Conservation (phyloP, 371 early-diverging fungal species). For the Lichtheimia hyalospora region DNA sequence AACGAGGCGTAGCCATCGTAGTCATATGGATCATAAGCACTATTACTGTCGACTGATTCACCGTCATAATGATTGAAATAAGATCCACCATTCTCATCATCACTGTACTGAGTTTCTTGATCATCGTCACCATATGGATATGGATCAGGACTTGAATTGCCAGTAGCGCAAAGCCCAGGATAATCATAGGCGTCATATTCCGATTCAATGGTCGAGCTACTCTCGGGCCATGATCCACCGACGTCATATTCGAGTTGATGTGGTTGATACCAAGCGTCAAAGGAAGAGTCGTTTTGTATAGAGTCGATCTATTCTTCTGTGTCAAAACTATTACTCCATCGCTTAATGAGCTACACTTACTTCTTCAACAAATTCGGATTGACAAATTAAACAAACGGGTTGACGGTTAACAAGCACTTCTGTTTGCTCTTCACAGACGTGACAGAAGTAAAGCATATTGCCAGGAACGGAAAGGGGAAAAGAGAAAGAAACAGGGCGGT, state of each 20-base stretch:
- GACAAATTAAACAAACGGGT: constrained; percentile 1
- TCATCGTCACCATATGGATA: not conserved
- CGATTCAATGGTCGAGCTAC: no score
- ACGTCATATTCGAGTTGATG: no score
- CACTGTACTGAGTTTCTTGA: not conserved
- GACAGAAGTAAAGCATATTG: constrained; percentile 4
- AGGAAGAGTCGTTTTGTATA: no score
- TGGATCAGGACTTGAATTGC: not conserved
- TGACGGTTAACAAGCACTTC: not conserved
- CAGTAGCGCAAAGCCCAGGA: no score
- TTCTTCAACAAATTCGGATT: constrained; percentile 11
- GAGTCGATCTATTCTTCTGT: no score
- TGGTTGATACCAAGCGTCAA: no score
- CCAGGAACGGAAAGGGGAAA: not conserved
- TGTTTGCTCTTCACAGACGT: constrained; percentile 1
- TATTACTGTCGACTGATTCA: not conserved
- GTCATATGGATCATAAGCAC: not conserved
- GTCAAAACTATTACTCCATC: not conserved
- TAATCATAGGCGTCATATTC: no score
- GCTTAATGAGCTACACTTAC: not conserved
- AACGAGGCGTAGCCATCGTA: not conserved
- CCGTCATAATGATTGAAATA: not conserved
- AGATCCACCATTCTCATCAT: not conserved
- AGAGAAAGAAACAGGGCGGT: not conserved
- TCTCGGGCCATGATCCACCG: no score